Evolutionary conservation across 192 early-diverging fungal species (phyloP), one percentile per base, ranked within the genome.

Genomic region (Rhizophagus sp.): DNA sequence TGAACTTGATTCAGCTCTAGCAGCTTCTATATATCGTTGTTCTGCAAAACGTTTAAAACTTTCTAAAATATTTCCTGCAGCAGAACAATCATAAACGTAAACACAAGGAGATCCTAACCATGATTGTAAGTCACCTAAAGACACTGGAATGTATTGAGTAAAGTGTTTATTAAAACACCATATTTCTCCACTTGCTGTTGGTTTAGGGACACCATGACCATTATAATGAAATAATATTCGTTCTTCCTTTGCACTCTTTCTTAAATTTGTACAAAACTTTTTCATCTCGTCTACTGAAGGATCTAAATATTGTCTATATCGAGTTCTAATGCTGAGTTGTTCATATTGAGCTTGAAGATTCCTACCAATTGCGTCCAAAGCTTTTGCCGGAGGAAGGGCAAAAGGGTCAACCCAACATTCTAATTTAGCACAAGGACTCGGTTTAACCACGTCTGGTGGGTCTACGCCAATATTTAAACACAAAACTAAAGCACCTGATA

Each of bases 141-240:
- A 94, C 22, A 97, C 93, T 8, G 98, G 98, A 76, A 99, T 96
- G 87, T 99, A 99, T 88, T 99, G 98, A 47, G 97, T 98, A 88
- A 96, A 98, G 75, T 92, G 92, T 81, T 94, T 94, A 88, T 99
- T 98, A 81, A 99, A 99, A 50, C 97, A 97, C 98, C 98, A 99
- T 63, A 98, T 94, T 81, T 99, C 98, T 70, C 98, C 98, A 78
- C 94, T 95, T 17, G 88, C 83, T 15, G 97, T 98, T 17, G 98
- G 97, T 77, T 93, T 94, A 8, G 98, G 98, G 22, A 99, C 98
- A 65, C 98, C 98, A 75, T 98, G 98, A 22, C 98, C 98, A 77
- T 99, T 99, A 89, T 98, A 99, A 81, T 99, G 96, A 73, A 99
- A 98, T 62, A 99, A 84, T 64, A 98, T 91, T 3, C 98, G 92